These are phyloP conservation scores for Penicillium sp. DNA, from an alignment of 2,329 filamentous ascomycete species.

Conservation along the genomic window DNA sequence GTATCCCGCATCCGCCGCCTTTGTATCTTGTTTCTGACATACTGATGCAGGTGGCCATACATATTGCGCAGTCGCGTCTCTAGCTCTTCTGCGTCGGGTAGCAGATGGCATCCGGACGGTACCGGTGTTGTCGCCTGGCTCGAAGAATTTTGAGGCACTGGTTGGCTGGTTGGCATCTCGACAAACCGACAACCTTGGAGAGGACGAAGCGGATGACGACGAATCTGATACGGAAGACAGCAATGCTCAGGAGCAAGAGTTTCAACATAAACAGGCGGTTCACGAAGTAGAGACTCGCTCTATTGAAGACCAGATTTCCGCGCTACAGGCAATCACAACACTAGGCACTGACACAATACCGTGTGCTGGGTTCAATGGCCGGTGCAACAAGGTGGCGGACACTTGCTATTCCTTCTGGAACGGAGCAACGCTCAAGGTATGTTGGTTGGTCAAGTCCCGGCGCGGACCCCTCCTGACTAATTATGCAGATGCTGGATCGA, in stretches of 20 bases:
- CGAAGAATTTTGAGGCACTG: conserved; percentile 32
- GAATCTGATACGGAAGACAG: conserved; percentile 4
- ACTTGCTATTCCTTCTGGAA: conserved; percentile 98
- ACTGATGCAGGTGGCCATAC: conserved; percentile 67
- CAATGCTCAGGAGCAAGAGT: no score
- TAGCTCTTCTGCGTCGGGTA: conserved; percentile 67
- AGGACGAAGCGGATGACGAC: conserved; percentile 14
- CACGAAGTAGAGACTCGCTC: conserved; percentile 10
- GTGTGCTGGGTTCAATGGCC: conserved; percentile 77
- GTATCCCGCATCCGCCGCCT: conserved; percentile 20
- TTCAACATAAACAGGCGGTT: conserved; percentile 2
- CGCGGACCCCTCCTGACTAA: conserved; percentile 4
- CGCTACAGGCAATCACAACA: conserved; percentile 25
- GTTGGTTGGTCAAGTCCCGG: conserved; percentile 5
- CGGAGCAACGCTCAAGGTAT: conserved; percentile 54
- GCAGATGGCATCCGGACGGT: conserved; percentile 30
- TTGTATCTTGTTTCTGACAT: conserved; percentile 20
- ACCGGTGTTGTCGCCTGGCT: conserved; percentile 25
- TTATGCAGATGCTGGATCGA: conserved; percentile 52
- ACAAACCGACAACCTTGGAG: conserved; percentile 53
- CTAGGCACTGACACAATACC: conserved; percentile 32
- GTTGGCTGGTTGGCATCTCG: conserved; percentile 57
- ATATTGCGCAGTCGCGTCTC: conserved; percentile 75
- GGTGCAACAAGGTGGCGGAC: conserved; percentile 84
- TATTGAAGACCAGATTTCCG: conserved; percentile 23